Percentiles rank a stretch among this genome's conserved stretches.
phyloP scores from a whole-genome alignment of 441 rosid species.

The Adansonia rubrostipa region DNA sequence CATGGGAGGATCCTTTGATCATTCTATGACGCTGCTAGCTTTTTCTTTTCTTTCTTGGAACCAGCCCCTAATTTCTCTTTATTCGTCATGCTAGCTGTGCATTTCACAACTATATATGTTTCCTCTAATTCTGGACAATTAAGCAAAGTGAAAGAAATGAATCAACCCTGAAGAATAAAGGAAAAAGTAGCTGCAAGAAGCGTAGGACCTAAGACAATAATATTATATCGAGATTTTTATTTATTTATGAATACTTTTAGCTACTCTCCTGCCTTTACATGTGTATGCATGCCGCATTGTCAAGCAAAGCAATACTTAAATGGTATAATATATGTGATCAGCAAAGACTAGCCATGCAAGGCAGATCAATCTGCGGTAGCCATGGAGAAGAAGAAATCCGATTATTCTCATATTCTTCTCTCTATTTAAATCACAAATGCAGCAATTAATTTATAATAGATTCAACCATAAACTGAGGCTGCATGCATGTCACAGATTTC shows the following conservation, averaged over 20 bases:
- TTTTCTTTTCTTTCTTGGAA: background rate
- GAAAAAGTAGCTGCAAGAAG: constrained; percentile 36
- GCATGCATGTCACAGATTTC: background rate
- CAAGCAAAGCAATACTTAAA: constrained; percentile 15
- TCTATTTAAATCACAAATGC: constrained; percentile 33
- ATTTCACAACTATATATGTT: background rate
- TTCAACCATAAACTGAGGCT: background rate
- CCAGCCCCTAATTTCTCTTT: background rate
- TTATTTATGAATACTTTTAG: background rate
- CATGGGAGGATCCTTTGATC: background rate
- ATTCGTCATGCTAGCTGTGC: background rate
- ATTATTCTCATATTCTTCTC: constrained; percentile 41
- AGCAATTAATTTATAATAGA: background rate
- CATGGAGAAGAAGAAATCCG: constrained; percentile 49
- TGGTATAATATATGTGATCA: background rate
- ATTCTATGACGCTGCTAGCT: background rate
- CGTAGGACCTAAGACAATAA: constrained; percentile 49
- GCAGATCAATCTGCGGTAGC: constrained; percentile 29
- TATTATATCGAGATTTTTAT: constrained; percentile 10
- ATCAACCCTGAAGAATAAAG: constrained; percentile 37
- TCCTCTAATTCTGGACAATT: constrained; percentile 14
- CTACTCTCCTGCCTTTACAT: background rate
- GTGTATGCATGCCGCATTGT: constrained; percentile 10
- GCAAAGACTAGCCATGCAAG: constrained; percentile 27
- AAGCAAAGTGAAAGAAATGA: constrained; percentile 27